Evolutionary conservation across 805 yeast genomes (phyloP), one percentile per base, ranked within the genome.

Genomic region (Metschnikowia drakensbergensis): DNA sequence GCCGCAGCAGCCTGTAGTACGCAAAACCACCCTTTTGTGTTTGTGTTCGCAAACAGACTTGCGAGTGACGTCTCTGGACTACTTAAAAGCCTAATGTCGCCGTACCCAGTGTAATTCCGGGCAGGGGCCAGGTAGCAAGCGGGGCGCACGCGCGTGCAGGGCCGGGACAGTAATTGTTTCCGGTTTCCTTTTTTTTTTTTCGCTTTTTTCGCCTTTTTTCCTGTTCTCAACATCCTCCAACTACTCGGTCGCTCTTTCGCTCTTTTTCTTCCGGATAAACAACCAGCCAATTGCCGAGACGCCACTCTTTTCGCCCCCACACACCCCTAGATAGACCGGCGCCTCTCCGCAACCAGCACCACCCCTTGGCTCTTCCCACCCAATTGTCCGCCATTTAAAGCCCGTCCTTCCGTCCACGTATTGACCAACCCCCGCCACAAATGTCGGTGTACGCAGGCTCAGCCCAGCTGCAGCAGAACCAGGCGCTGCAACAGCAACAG

Each of bases 401-500:
- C 29, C 39, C 39, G 3, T 37, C 37, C 33, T 27, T 23, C 38
- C 26, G 43, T 26, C 27, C 32, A 34, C 25, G 37, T 31, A 13
- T 10, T 10, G 13, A 23, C 23, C 26, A 9, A 26, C 11, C 26
- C 29, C 37, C 34, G n/a, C 5, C 38, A 25, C 29, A 9, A 27
- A 56, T 56, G 59, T 56, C 59, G 42, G 59, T 56, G 9, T 56
- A 56, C 51, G 57, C 56, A 42, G 53, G 54, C 35, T 48, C 58
- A 26, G 54, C 55, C 44, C 67, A 58, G 43, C 63, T 57, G 39
- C 60, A 52, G 49, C 58, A 52, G 25, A 51, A 46, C 42, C 49
- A 47, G 32, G 48, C 54, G 22, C 57, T 46, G 53, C 63, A 57
- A 37, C 52, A 48, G 46, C 68, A 61, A 50, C 68, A 62, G 32